Evolutionary conservation across 225 moss, liverwort and hornwort species (phyloP).

Genomic region (Marchantia paleacea): DNA sequence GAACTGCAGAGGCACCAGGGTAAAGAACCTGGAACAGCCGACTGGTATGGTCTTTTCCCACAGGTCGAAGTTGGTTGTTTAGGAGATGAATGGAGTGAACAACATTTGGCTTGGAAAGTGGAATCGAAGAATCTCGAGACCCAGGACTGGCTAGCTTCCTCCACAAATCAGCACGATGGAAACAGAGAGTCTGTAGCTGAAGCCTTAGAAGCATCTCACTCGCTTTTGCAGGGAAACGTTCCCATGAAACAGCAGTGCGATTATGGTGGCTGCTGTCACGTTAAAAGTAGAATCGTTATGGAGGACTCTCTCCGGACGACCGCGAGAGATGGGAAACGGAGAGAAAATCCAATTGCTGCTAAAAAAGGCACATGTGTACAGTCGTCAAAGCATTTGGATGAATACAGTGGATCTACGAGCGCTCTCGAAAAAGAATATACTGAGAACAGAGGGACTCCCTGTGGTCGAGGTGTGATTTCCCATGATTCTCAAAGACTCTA

Average conservation of each 20-base stretch:
- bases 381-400: not conserved
- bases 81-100: not conserved
- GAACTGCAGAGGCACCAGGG: not conserved
- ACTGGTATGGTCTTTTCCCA: not conserved
- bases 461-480: no score
- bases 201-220: constrained; percentile 28
- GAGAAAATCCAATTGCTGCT: not conserved
- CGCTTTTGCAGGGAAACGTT: constrained; percentile 20
- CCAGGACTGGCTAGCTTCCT: not conserved
- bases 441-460: not conserved
- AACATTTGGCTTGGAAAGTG: not conserved
- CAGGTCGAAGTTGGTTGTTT: constrained; percentile 1
- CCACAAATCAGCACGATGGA: not conserved
- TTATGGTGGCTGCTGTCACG: not conserved
- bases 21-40: not conserved
- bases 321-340: not conserved
- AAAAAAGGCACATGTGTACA: not conserved
- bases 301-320: not conserved
- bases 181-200: constrained; percentile 24
- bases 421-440: not conserved
- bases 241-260: constrained; percentile 9
- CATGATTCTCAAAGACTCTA: not conserved
- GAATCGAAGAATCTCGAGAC: not conserved
- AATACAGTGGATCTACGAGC: not conserved
- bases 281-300: not conserved